phyloP scores from a whole-genome alignment of 2,329 filamentous ascomycete genomes.

The Hypoxylon sp. region DNA sequence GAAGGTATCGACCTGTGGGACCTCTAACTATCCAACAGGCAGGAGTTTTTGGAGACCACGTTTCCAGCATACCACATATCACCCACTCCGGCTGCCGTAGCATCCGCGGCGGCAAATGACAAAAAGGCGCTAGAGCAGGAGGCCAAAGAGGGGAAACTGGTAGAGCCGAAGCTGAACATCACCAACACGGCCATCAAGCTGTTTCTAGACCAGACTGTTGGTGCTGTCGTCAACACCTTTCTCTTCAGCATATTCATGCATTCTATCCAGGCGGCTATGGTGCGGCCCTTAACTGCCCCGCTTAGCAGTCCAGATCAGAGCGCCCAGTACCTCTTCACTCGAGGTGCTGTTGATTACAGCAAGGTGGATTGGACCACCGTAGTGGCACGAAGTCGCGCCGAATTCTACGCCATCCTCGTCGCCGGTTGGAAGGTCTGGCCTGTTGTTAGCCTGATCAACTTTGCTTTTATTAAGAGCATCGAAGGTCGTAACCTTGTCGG shows the following conservation, averaged over 20 bases:
- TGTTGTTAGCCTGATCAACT: slow-evolving; percentile 73
- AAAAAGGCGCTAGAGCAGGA: slow-evolving; percentile 53
- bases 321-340: slow-evolving; percentile 42
- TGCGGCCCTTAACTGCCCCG: slow-evolving; percentile 42
- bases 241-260: slow-evolving; percentile 62
- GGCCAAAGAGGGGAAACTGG: slow-evolving; percentile 49
- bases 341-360: slow-evolving; percentile 54
- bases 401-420: slow-evolving; percentile 70
- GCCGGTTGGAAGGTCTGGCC: slow-evolving; percentile 81
- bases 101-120: slow-evolving; percentile 51
- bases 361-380: slow-evolving; percentile 57
- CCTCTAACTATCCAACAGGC: slow-evolving; percentile 57
- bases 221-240: slow-evolving; percentile 70
- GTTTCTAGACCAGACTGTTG: slow-evolving; percentile 72
- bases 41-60: slow-evolving; percentile 75
- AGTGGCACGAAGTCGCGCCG: slow-evolving; percentile 55
- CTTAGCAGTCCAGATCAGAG: slow-evolving; percentile 49
- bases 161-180: slow-evolving; percentile 64
- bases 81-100: slow-evolving; percentile 51
- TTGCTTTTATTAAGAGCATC: slow-evolving; percentile 73
- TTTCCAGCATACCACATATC: slow-evolving; percentile 72
- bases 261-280: slow-evolving; percentile 62
- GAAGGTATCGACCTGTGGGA: no score
- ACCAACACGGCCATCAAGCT: slow-evolving; percentile 74
- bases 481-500: slow-evolving; percentile 75